Percentiles rank a stretch among this genome's conserved stretches.
Conservation (phyloP, 805 yeast species). For the Barnettozyma wickerhamii region DNA sequence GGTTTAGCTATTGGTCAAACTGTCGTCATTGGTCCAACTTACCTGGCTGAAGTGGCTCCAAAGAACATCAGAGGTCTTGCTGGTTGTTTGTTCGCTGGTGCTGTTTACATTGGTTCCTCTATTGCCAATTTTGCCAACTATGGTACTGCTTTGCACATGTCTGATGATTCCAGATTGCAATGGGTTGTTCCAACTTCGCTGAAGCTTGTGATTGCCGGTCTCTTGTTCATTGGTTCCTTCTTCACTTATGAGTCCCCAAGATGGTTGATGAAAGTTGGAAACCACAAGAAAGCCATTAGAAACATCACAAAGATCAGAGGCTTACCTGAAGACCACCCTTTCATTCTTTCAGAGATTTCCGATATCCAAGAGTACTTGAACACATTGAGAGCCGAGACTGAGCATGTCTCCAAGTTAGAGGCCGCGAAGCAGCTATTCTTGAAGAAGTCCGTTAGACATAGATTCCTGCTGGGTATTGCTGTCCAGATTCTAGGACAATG, state of each 20-base stretch:
- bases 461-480: conserved; percentile 38
- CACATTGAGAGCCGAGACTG: conserved; percentile 27
- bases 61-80: conserved; percentile 47
- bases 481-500: conserved; percentile 51
- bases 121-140: conserved; percentile 45
- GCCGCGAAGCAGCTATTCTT: conserved; percentile 31
- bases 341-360: conserved; percentile 44
- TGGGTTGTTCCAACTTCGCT: conserved; percentile 50
- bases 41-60: conserved; percentile 51
- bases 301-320: conserved; percentile 41
- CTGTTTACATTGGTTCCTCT: conserved; percentile 54
- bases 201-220: conserved; percentile 45
- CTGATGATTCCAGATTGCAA: conserved; percentile 33
- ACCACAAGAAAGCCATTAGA: conserved; percentile 36
- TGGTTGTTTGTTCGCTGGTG: conserved; percentile 51
- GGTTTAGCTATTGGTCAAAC: conserved; percentile 57
- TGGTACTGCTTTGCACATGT: conserved; percentile 45
- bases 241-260: conserved; percentile 49
- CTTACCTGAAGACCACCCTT: conserved; percentile 43
- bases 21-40: conserved; percentile 51
- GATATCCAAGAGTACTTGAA: conserved; percentile 40
- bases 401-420: conserved; percentile 22
- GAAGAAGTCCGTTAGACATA: conserved; percentile 39
- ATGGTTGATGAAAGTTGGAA: conserved; percentile 37
- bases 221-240: conserved; percentile 37